Conservation (phyloP, 345 rosid genomes). For the Erucastrum elatum region DNA sequence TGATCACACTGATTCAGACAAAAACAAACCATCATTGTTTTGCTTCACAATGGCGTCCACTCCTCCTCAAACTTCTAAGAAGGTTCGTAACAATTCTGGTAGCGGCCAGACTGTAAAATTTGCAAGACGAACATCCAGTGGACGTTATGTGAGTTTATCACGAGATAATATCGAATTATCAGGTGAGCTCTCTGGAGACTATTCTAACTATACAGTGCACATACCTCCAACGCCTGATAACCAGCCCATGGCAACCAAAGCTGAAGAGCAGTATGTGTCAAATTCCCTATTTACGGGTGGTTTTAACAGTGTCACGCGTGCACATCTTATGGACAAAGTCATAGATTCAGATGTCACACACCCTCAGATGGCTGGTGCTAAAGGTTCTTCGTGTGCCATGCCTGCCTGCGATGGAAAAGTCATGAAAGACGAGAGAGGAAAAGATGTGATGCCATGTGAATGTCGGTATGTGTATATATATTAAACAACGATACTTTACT, state of each 20-base stretch:
- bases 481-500: background rate
- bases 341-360: constrained; percentile 91
- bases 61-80: constrained; percentile 60
- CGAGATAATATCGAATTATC: constrained; percentile 87
- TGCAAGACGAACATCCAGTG: constrained; percentile 86
- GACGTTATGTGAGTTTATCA: constrained; percentile 86
- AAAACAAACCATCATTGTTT: constrained; percentile 23
- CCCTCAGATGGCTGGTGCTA: constrained; percentile 95
- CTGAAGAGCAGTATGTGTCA: constrained; percentile 89
- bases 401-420: constrained; percentile 90
- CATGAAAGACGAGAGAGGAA: constrained; percentile 90
- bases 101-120: constrained; percentile 87
- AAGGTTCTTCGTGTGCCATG: constrained; percentile 82
- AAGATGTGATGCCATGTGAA: constrained; percentile 81
- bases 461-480: constrained; percentile 54
- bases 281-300: constrained; percentile 93
- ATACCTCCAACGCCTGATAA: constrained; percentile 94
- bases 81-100: constrained; percentile 55
- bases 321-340: constrained; percentile 97
- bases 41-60: constrained; percentile 57
- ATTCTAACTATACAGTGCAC: constrained; percentile 89
- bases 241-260: constrained; percentile 82
- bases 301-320: constrained; percentile 89
- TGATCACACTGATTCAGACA: constrained; percentile 20
- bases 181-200: constrained; percentile 72